These are phyloP conservation scores for thale cress (Arabidopsis thaliana) DNA, from an alignment of 345 rosid species.

Conservation along the genomic window TAIR10.1 NC_003076.8:21199501-21200000, in stretches of 20 bases:
- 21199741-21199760: constrained; percentile 54
- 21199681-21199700: constrained; percentile 54
- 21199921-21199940: constrained; percentile 64
- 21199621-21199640: constrained; percentile 64
- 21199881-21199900: constrained; percentile 66
- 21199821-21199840: constrained; percentile 62
- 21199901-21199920: constrained; percentile 64
- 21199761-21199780: constrained; percentile 30
- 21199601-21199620: constrained; percentile 70
- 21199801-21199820: constrained; percentile 47
- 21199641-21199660: constrained; percentile 66
- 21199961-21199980: not conserved
- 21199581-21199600: constrained; percentile 41
- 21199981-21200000: not conserved
- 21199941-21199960: constrained; percentile 39
- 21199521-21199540: not conserved
- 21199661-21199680: constrained; percentile 58
- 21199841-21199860: constrained; percentile 58
- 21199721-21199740: constrained; percentile 70
- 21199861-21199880: constrained; percentile 55
- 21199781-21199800: constrained; percentile 3
- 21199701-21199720: constrained; percentile 50
- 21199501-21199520: not conserved
- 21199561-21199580: constrained; percentile 45
- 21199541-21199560: constrained; percentile 18